A percentile compares a stretch with the other conserved stretches of the same genome.
phyloP scores from a whole-genome alignment of 345 rosid species.

The Lepidium didymum region DNA sequence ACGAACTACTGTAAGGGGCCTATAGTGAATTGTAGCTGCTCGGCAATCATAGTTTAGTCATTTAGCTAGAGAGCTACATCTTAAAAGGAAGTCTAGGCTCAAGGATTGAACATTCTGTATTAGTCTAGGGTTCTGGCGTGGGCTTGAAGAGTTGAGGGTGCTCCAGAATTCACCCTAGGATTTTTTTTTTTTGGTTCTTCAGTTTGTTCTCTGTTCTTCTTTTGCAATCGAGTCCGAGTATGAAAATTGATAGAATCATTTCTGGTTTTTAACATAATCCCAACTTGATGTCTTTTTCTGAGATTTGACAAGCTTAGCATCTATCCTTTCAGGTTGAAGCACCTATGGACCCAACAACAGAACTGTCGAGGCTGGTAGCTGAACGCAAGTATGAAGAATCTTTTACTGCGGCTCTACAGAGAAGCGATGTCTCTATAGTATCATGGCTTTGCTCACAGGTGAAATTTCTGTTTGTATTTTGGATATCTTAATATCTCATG shows the following conservation, averaged over 20 bases:
- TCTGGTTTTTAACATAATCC: not conserved
- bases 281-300: not conserved
- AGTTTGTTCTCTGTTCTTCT: not conserved
- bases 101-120: not conserved
- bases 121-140: not conserved
- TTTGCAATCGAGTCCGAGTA: not conserved
- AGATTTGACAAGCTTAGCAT: not conserved
- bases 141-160: not conserved
- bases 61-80: not conserved
- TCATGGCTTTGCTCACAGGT: slow-evolving; percentile 96
- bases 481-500: not conserved
- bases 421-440: slow-evolving; percentile 73
- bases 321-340: slow-evolving; percentile 45
- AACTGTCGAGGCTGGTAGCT: slow-evolving; percentile 53
- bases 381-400: slow-evolving; percentile 79
- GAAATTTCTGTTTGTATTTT: not conserved
- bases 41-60: not conserved
- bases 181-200: not conserved
- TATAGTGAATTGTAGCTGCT: not conserved
- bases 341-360: slow-evolving; percentile 68
- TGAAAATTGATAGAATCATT: not conserved
- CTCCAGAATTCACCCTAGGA: not conserved
- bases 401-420: slow-evolving; percentile 62
- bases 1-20: not conserved
- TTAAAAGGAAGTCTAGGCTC: not conserved